Evolutionary conservation across 495 filamentous ascomycete species (phyloP).

Genomic region (Aspergillus ostianus): DNA sequence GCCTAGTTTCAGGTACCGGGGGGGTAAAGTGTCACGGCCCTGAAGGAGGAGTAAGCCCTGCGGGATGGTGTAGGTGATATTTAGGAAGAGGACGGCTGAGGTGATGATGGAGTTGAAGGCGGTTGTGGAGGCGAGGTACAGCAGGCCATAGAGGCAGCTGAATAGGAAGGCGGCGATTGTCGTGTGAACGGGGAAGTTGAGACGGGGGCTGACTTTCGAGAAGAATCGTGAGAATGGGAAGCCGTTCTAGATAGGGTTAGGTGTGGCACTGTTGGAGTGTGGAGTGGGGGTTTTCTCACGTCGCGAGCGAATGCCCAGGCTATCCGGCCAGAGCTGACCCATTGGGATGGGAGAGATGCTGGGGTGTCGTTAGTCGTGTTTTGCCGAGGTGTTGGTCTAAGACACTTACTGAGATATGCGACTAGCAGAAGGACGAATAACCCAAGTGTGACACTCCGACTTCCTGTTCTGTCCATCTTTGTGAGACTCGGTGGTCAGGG

Average conservation of each 20-base stretch:
- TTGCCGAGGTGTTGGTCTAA: too few relatives aligned
- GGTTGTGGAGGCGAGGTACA: slow-evolving; percentile 39
- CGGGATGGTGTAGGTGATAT: slow-evolving; percentile 36
- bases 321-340: slow-evolving; percentile 30
- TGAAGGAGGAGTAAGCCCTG: slow-evolving; percentile 31
- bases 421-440: slow-evolving; percentile 22
- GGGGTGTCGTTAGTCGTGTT: not conserved
- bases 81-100: slow-evolving; percentile 34
- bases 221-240: slow-evolving; percentile 27
- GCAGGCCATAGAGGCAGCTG: slow-evolving; percentile 31
- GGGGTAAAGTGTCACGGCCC: slow-evolving; percentile 29
- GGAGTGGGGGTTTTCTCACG: slow-evolving; percentile 9
- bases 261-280: not conserved
- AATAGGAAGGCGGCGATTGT: slow-evolving; percentile 31
- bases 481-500: not conserved
- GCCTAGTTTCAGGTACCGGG: slow-evolving; percentile 29
- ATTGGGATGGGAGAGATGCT: slow-evolving; percentile 28
- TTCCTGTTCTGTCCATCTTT: not conserved
- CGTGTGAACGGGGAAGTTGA: slow-evolving; percentile 29
- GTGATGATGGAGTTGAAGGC: slow-evolving; percentile 45
- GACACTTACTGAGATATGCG: slow-evolving; percentile 21
- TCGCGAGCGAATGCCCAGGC: slow-evolving; percentile 43
- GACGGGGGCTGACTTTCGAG: slow-evolving; percentile 15
- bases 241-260: slow-evolving; percentile 9
- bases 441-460: not conserved